A percentile compares a stretch with the other conserved stretches of the same genome.
These are phyloP conservation scores for Saccharomycopsis fibuligera DNA, from an alignment of 805 yeast genomes.

Conservation along the genomic window DNA sequence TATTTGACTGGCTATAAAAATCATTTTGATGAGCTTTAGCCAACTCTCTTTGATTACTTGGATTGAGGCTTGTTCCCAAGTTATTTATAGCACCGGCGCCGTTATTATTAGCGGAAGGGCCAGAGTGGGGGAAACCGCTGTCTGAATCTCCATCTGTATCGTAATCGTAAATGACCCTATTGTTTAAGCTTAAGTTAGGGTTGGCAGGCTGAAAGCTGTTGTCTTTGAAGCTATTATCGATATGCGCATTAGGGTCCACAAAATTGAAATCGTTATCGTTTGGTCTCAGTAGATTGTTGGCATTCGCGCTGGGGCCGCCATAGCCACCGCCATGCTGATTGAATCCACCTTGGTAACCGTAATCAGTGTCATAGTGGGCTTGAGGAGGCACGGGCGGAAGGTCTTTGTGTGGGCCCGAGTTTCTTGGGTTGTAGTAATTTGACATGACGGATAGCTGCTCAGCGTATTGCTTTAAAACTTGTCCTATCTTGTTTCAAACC, in stretches of 20 bases:
- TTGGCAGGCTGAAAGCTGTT: conserved; percentile 9
- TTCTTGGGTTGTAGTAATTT: neutral
- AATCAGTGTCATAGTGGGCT: neutral
- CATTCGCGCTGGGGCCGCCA: neutral
- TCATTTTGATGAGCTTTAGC: conserved; percentile 7
- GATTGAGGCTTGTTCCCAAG: neutral
- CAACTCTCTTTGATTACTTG: conserved; percentile 6
- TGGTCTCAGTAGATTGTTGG: neutral
- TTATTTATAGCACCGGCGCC: neutral
- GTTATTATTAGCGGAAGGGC: neutral
- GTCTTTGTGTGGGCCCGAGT: conserved; percentile 10
- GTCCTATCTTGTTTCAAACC: too few species aligned
- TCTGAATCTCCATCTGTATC: conserved; percentile 15
- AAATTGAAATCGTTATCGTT: conserved; percentile 16
- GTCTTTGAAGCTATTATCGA: conserved; percentile 15
- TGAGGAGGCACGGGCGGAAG: conserved; percentile 17
- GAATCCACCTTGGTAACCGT: neutral
- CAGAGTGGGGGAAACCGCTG: neutral
- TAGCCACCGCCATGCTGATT: too few species aligned
- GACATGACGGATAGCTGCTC: too few species aligned
- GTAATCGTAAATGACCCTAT: conserved; percentile 21
- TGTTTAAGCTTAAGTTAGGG: conserved; percentile 20
- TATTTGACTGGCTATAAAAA: conserved; percentile 11
- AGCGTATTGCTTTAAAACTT: too few species aligned
- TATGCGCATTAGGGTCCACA: conserved; percentile 18